Evolutionary conservation across 2,329 filamentous ascomycete species (phyloP).

Genomic region (Xylaria sp.): DNA sequence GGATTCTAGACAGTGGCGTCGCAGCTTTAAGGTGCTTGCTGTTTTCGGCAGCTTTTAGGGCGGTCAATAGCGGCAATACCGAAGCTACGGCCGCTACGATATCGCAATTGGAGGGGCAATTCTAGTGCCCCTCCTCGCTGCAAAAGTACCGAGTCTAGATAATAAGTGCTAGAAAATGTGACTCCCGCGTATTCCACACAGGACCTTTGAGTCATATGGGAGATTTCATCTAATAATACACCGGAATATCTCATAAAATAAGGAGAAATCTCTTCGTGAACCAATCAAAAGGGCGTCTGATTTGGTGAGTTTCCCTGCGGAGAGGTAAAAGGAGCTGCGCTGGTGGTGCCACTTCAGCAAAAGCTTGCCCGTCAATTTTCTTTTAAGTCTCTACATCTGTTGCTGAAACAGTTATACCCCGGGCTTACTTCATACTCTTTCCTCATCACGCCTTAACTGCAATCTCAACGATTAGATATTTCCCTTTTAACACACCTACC

Average conservation of each 20-base stretch:
- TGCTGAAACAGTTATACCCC: too few species aligned
- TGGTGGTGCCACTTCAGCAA: too few species aligned
- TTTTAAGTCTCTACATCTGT: too few species aligned
- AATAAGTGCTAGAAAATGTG: constrained; percentile 30
- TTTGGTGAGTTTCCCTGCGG: too few species aligned
- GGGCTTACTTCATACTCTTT: background rate
- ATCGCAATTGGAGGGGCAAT: constrained; percentile 42
- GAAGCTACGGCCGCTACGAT: constrained; percentile 11
- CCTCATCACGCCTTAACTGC: background rate
- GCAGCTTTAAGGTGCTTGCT: constrained; percentile 40
- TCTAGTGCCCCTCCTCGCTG: constrained; percentile 43
- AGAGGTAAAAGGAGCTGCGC: too few species aligned
- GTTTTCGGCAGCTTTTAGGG: constrained; percentile 37
- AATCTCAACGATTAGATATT: background rate
- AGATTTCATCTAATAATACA: too few species aligned
- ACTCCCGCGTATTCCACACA: constrained; percentile 30
- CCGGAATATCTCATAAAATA: background rate
- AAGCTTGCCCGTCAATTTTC: too few species aligned
- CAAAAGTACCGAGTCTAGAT: background rate
- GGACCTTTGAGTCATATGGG: constrained; percentile 41
- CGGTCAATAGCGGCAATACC: constrained; percentile 45
- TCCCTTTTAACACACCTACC: background rate
- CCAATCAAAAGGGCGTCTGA: background rate
- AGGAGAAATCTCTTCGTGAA: background rate
- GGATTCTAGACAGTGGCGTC: constrained; percentile 4